These are phyloP conservation scores for Colletotrichum costaricense DNA, from an alignment of 2,329 filamentous ascomycete species.

Conservation along the genomic window DNA sequence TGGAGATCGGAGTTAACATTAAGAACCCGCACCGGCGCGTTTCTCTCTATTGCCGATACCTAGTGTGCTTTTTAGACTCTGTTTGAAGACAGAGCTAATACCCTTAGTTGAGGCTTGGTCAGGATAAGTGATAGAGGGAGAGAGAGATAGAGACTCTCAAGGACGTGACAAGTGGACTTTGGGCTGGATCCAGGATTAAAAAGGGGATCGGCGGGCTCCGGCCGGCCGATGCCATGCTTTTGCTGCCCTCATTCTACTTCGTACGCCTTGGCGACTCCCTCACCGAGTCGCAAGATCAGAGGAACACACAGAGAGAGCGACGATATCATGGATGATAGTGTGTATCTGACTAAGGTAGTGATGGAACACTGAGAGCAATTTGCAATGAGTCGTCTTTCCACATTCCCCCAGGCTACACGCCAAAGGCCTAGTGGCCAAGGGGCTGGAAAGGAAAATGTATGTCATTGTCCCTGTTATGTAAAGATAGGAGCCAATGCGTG, in stretches of 20 bases:
- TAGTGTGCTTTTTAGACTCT: neutral
- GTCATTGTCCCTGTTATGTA: neutral
- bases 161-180: neutral
- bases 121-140: neutral
- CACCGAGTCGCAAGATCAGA: neutral
- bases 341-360: too few relatives aligned
- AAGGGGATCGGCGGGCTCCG: conserved; percentile 30
- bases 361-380: too few relatives aligned
- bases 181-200: conserved; percentile 1
- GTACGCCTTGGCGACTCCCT: neutral
- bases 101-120: neutral
- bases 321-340: neutral
- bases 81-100: neutral
- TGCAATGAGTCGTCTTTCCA: too few relatives aligned
- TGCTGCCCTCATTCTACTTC: neutral
- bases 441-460: neutral
- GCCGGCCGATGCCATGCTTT: conserved; percentile 20
- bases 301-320: neutral
- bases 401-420: neutral
- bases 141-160: neutral
- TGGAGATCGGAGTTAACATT: neutral
- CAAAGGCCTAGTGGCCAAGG: neutral
- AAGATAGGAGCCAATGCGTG: neutral
- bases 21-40: neutral
- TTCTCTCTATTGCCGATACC: neutral